Percentiles rank a stretch among this genome's conserved stretches.
phyloP scores from a whole-genome alignment of 2,329 filamentous ascomycete genomes.

The Chaetoscypha palmicola region DNA sequence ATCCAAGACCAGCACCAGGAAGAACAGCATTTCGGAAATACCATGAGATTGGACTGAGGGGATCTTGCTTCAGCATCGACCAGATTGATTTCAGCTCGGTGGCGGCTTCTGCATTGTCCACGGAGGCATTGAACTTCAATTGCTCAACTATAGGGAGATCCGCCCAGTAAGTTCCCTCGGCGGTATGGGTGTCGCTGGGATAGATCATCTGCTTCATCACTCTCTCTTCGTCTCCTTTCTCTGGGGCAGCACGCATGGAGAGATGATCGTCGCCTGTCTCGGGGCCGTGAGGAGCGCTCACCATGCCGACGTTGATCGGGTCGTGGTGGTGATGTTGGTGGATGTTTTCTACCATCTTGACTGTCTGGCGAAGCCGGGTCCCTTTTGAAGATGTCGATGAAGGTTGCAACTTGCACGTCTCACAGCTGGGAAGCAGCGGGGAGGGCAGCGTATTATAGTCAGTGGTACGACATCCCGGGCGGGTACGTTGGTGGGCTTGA shows the following conservation, averaged over 20 bases:
- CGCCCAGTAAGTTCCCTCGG: constrained; percentile 85
- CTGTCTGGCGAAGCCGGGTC: not conserved
- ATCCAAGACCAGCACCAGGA: constrained; percentile 81
- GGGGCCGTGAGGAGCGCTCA: constrained; percentile 27
- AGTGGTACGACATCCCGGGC: not conserved
- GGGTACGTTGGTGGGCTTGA: not conserved
- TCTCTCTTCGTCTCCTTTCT: constrained; percentile 39
- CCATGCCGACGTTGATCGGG: constrained; percentile 23
- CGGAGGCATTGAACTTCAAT: constrained; percentile 65
- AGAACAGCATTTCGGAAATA: constrained; percentile 90
- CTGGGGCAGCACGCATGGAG: constrained; percentile 14
- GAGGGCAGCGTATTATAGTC: not conserved
- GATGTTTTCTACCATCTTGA: constrained; percentile 20
- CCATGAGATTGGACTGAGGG: constrained; percentile 73
- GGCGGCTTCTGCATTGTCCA: constrained; percentile 63
- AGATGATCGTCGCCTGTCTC: constrained; percentile 29
- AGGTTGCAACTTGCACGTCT: not conserved
- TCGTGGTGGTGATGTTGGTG: constrained; percentile 24
- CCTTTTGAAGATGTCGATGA: not conserved
- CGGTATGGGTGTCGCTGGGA: constrained; percentile 81
- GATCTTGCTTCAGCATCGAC: constrained; percentile 78
- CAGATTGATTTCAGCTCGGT: constrained; percentile 63
- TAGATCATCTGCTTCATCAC: constrained; percentile 75
- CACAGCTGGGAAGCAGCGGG: not conserved
- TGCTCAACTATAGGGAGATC: constrained; percentile 68